Conservation (phyloP, 2,329 filamentous ascomycete genomes). For the Calonectria ilicicola region DNA sequence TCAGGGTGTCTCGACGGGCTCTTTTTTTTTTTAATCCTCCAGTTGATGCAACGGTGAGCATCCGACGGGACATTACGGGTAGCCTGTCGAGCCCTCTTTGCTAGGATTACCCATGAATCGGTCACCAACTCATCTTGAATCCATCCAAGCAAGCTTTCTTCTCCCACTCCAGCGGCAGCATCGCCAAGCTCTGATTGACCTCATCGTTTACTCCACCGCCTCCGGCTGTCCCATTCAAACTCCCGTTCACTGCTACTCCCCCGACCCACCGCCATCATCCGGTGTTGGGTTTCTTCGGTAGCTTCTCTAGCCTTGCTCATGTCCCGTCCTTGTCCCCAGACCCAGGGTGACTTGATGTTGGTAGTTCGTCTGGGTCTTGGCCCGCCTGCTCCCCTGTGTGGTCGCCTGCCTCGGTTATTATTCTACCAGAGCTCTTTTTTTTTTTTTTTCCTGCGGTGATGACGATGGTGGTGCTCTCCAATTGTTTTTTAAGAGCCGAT, state of each 20-base stretch:
- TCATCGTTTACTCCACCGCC: slow-evolving; percentile 31
- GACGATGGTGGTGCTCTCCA: neutral
- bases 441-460: neutral
- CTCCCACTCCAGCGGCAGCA: slow-evolving; percentile 27
- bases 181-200: slow-evolving; percentile 27
- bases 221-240: slow-evolving; percentile 27
- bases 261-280: slow-evolving; percentile 35
- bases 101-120: slow-evolving; percentile 33
- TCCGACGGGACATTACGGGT: slow-evolving; percentile 20
- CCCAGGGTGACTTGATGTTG: slow-evolving; percentile 18
- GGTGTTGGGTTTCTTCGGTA: slow-evolving; percentile 29
- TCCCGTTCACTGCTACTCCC: slow-evolving; percentile 26
- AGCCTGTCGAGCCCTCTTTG: slow-evolving; percentile 6
- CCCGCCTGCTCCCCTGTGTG: neutral
- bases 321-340: slow-evolving; percentile 7
- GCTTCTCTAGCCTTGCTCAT: slow-evolving; percentile 21
- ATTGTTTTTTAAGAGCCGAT: neutral
- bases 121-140: slow-evolving; percentile 35
- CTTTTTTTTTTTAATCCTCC: slow-evolving; percentile 24
- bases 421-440: neutral
- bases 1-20: neutral
- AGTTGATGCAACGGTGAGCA: slow-evolving; percentile 31
- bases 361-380: slow-evolving; percentile 20
- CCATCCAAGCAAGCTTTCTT: slow-evolving; percentile 26
- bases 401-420: slow-evolving; percentile 32